Percentiles rank a stretch among this genome's conserved stretches.
phyloP scores from a whole-genome alignment of 1,284 basidiomycete species.

The Puccinia triticina region DNA sequence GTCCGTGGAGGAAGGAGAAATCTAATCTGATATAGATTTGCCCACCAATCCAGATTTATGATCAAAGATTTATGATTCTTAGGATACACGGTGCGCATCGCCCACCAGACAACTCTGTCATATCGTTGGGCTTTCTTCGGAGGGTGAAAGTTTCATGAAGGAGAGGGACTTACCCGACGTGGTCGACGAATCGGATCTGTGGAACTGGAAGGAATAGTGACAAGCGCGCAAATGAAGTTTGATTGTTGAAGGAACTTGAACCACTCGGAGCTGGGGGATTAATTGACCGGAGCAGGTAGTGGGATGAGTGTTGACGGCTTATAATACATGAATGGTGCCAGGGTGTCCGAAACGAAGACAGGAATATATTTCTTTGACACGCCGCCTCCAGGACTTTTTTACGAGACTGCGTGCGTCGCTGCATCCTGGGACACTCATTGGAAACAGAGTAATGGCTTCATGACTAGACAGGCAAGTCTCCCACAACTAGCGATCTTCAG shows the following conservation, averaged over 20 bases:
- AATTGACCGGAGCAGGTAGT: not conserved
- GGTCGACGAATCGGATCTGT: not conserved
- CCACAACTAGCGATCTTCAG: constrained; percentile 6
- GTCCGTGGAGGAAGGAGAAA: not conserved
- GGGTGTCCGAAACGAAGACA: constrained; percentile 27
- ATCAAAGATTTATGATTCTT: not conserved
- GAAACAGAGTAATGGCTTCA: not conserved
- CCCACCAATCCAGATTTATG: constrained; percentile 7
- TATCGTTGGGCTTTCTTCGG: not conserved
- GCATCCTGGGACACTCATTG: constrained; percentile 20
- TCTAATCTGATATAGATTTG: constrained; percentile 4
- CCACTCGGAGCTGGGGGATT: constrained; percentile 3
- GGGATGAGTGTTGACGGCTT: constrained; percentile 17
- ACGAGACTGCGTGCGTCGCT: constrained; percentile 1
- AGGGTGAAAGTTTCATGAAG: not conserved
- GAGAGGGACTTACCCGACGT: constrained; percentile 7
- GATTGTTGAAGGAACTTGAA: constrained; percentile 6
- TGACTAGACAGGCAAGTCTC: not conserved
- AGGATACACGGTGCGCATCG: not conserved
- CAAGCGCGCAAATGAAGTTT: constrained; percentile 14
- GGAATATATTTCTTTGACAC: constrained; percentile 36
- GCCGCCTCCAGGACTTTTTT: constrained; percentile 24
- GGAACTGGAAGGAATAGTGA: constrained; percentile 10
- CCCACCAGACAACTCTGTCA: not conserved
- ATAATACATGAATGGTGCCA: constrained; percentile 23